phyloP scores from a whole-genome alignment of 352 stramenopile genomes.

The Pseudoperonospora humuli region DNA sequence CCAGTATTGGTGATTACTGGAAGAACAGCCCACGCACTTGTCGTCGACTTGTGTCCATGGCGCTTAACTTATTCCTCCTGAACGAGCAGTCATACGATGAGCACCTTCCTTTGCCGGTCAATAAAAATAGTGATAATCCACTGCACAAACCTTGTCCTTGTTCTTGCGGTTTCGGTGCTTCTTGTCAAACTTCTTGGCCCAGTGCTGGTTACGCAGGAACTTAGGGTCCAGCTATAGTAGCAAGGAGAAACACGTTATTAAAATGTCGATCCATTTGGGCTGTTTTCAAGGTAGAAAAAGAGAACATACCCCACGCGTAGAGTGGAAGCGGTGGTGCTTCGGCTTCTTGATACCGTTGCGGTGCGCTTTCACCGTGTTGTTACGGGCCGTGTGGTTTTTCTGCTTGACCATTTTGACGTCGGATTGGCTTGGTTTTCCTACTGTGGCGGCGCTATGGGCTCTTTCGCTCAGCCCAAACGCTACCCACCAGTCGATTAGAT shows the following conservation, averaged over 20 bases:
- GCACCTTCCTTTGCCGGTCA: too few relatives aligned
- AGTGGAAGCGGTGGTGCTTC: constrained; percentile 93
- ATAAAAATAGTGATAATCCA: background rate
- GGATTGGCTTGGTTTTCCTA: constrained; percentile 52
- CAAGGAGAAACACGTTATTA: background rate
- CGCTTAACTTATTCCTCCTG: constrained; percentile 41
- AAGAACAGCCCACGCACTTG: constrained; percentile 10
- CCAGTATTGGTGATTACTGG: constrained; percentile 9
- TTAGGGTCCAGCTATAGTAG: constrained; percentile 90
- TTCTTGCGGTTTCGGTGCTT: constrained; percentile 70
- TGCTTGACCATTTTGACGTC: constrained; percentile 86
- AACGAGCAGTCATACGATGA: background rate
- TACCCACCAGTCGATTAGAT: constrained; percentile 21
- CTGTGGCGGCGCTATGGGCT: constrained; percentile 15
- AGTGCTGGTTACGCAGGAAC: constrained; percentile 97
- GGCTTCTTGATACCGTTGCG: constrained; percentile 97
- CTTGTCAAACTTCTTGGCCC: constrained; percentile 97
- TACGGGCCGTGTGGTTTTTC: constrained; percentile 98
- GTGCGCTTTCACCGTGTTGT: constrained; percentile 96
- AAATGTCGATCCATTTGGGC: background rate
- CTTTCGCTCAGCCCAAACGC: constrained; percentile 10
- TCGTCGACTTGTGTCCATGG: constrained; percentile 17
- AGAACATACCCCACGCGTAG: constrained; percentile 85
- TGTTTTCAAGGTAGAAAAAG: background rate
- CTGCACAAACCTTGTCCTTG: constrained; percentile 35